phyloP scores from a whole-genome alignment of 768 basidiomycete genomes.

The Boletus insuetus region DNA sequence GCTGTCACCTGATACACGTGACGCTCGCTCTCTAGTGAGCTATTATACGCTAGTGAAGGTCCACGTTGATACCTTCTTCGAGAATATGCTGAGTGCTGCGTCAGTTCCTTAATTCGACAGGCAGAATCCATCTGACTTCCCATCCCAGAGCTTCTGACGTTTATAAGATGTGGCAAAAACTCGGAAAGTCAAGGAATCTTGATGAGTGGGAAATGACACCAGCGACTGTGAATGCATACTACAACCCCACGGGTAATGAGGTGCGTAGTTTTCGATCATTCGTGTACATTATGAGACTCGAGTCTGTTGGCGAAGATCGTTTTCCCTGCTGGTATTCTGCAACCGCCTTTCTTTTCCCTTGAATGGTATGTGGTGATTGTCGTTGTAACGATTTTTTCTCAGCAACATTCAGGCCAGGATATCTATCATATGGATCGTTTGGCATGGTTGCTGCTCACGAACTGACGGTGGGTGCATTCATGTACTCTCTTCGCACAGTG shows the following conservation, averaged over 20 bases:
- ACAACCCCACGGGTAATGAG: conserved; percentile 84
- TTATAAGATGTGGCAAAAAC: conserved; percentile 67
- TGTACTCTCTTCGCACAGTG: neutral
- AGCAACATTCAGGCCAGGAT: conserved; percentile 66
- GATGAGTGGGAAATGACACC: conserved; percentile 89
- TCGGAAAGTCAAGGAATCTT: conserved; percentile 68
- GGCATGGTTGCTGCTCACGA: conserved; percentile 93
- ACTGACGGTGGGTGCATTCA: conserved; percentile 57
- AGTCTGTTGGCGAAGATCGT: conserved; percentile 58
- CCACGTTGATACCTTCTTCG: conserved; percentile 71
- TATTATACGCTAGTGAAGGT: conserved; percentile 78
- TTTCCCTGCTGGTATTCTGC: conserved; percentile 95
- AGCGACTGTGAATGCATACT: conserved; percentile 85
- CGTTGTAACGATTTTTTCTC: neutral
- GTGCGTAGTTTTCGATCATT: conserved; percentile 34
- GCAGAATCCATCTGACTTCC: conserved; percentile 6
- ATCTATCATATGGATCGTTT: conserved; percentile 89
- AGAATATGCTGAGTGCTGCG: conserved; percentile 72
- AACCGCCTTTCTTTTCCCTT: conserved; percentile 84
- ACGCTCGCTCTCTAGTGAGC: conserved; percentile 60
- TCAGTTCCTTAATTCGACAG: conserved; percentile 19
- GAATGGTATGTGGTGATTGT: conserved; percentile 52
- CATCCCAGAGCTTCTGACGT: conserved; percentile 51
- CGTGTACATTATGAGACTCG: neutral
- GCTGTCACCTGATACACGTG: conserved; percentile 74